Conservation (phyloP, 495 filamentous ascomycete species). For the Chaetomium cochliodes region DNA sequence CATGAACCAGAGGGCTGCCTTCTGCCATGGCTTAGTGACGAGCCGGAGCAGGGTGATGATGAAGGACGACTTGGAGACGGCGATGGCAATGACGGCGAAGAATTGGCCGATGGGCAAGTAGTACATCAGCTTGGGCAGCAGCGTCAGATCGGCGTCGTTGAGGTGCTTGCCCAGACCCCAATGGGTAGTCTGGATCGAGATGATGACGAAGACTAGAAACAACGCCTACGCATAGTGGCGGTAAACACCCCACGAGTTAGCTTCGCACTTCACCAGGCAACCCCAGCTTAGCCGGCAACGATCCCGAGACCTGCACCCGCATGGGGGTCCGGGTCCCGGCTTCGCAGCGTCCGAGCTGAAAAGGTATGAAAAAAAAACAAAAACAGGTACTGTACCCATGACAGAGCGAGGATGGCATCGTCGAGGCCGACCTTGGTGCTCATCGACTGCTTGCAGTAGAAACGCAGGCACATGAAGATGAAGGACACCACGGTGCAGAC, state of each 20-base stretch:
- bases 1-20: constrained; percentile 5
- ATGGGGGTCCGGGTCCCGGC: too few relatives aligned
- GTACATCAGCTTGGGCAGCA: constrained; percentile 1
- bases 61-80: constrained; percentile 7
- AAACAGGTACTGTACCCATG: background rate
- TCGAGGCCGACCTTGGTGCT: constrained; percentile 3
- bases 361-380: too few relatives aligned
- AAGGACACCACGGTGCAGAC: background rate
- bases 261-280: too few relatives aligned
- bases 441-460: background rate
- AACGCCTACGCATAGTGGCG: background rate
- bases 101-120: background rate
- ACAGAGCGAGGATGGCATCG: background rate
- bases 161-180: background rate
- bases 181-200: background rate
- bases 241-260: background rate
- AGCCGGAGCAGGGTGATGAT: constrained; percentile 6
- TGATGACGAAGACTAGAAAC: background rate
- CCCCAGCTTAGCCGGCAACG: background rate
- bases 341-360: too few relatives aligned
- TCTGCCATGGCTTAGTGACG: constrained; percentile 5
- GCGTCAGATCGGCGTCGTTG: background rate
- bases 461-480: background rate
- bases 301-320: background rate
- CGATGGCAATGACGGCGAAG: background rate